Percentiles rank a stretch among this genome's conserved stretches.
Conservation (phyloP, 345 rosid species). For the Hibiscus syriacus region DNA sequence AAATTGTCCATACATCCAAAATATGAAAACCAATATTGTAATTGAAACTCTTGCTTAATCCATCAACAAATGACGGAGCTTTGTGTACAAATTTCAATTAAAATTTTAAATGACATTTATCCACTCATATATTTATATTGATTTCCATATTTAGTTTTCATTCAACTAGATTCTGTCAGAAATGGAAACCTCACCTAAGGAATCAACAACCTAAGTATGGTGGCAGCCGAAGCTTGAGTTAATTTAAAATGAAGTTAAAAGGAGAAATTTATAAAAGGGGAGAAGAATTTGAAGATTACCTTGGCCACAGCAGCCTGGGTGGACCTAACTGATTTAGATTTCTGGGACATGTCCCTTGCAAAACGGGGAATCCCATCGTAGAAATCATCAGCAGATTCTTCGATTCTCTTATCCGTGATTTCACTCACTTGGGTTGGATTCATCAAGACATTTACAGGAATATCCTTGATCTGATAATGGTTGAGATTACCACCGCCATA, state of each 20-base stretch:
- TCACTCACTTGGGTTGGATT: constrained; percentile 19
- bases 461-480: constrained; percentile 31
- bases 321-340: constrained; percentile 68
- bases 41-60: background rate
- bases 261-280: background rate
- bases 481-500: constrained; percentile 39
- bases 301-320: constrained; percentile 76
- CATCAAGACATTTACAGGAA: constrained; percentile 29
- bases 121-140: background rate
- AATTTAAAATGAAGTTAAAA: background rate
- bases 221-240: background rate
- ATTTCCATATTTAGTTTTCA: background rate
- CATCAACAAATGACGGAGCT: background rate
- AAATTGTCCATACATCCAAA: background rate
- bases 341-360: constrained; percentile 51
- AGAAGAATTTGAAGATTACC: constrained; percentile 27
- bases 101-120: background rate
- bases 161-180: background rate
- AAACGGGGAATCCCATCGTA: constrained; percentile 70
- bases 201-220: background rate
- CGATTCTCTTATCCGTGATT: constrained; percentile 9
- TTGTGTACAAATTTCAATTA: background rate
- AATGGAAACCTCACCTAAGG: background rate
- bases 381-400: constrained; percentile 27
- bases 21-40: background rate